phyloP scores from a whole-genome alignment of 345 rosid species.

The Combretum micranthum region DNA sequence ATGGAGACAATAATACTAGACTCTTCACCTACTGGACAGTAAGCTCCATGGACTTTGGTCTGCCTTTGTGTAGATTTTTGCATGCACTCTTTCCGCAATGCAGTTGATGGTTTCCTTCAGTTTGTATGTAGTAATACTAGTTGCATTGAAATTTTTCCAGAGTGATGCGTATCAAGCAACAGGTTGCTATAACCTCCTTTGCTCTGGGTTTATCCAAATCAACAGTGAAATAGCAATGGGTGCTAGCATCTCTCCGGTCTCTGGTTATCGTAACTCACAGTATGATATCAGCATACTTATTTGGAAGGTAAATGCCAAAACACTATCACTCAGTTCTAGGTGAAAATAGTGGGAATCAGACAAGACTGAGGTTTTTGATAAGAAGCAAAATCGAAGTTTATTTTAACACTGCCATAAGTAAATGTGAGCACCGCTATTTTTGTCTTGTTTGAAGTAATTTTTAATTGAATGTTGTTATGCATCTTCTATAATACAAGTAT shows the following conservation, averaged over 20 bases:
- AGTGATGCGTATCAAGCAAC: constrained; percentile 56
- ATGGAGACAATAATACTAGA: constrained; percentile 49
- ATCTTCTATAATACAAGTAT: too few species aligned
- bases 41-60: constrained; percentile 7
- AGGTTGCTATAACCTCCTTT: constrained; percentile 49
- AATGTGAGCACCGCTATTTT: constrained; percentile 2
- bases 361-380: not conserved
- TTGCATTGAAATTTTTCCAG: constrained; percentile 12
- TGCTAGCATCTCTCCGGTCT: constrained; percentile 49
- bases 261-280: constrained; percentile 32
- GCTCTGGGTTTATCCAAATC: constrained; percentile 46
- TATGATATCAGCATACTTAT: constrained; percentile 40
- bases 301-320: constrained; percentile 1
- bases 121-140: too few species aligned
- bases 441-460: too few species aligned
- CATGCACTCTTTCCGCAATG: too few species aligned
- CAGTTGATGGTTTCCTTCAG: too few species aligned
- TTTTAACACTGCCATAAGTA: constrained; percentile 1
- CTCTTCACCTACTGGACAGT: constrained; percentile 57
- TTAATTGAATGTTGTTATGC: too few species aligned
- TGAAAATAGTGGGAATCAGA: not conserved
- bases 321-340: not conserved
- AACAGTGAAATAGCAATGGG: constrained; percentile 53
- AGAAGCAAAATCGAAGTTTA: not conserved
- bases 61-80: too few species aligned